Conservation (phyloP, 2,329 filamentous ascomycete genomes). For the Sclerotinia trifoliorum region DNA sequence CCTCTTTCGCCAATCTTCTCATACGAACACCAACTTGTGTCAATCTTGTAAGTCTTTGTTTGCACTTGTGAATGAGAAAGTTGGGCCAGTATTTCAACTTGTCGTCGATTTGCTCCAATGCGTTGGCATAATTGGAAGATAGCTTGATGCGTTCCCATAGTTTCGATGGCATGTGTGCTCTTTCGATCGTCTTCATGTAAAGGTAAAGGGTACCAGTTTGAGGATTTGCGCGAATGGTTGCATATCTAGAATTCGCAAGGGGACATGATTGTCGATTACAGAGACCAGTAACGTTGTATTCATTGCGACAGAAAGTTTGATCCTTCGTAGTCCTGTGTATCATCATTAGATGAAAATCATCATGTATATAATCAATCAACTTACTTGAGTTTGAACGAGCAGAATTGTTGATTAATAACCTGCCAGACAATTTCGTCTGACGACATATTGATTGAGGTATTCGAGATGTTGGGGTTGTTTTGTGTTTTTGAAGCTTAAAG, state of each 20-base stretch:
- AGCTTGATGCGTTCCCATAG: conserved; percentile 94
- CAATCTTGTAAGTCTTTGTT: conserved; percentile 87
- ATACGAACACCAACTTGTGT: conserved; percentile 85
- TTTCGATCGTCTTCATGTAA: conserved; percentile 94
- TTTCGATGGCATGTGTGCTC: conserved; percentile 82
- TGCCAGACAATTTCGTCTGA: conserved; percentile 98
- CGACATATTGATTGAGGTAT: conserved; percentile 56
- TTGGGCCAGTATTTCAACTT: conserved; percentile 92
- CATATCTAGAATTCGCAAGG: conserved; percentile 87
- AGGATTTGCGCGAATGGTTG: conserved; percentile 82
- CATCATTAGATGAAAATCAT: conserved; percentile 38
- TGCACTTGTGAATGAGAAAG: conserved; percentile 90
- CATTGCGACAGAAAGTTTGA: conserved; percentile 93
- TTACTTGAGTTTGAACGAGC: conserved; percentile 90
- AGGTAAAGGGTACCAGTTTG: conserved; percentile 82
- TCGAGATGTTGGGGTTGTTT: neutral
- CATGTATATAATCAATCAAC: conserved; percentile 34
- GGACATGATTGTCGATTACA: conserved; percentile 88
- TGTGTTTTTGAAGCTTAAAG: neutral
- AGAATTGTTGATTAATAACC: conserved; percentile 93
- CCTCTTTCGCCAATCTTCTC: conserved; percentile 81
- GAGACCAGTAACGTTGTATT: conserved; percentile 81
- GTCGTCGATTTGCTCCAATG: conserved; percentile 82
- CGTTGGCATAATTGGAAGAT: conserved; percentile 85
- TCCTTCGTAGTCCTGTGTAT: conserved; percentile 69